These are phyloP conservation scores for Alternaria sp. DNA, from an alignment of 2,329 filamentous ascomycete genomes.

Conservation along the genomic window DNA sequence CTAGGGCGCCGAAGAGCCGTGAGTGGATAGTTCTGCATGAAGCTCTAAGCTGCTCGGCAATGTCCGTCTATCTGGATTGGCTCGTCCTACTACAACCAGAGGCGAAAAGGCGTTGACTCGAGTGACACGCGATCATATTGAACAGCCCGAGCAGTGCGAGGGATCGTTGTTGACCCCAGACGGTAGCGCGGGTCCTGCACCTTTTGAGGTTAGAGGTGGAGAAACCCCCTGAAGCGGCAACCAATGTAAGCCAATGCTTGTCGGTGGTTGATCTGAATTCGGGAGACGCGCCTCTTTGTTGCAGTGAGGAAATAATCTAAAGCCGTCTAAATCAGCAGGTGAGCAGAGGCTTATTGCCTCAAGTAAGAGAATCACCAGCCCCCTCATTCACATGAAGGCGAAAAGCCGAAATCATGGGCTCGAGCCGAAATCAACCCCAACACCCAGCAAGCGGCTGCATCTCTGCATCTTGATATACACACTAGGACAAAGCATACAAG, in stretches of 20 bases:
- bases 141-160: constrained; percentile 6
- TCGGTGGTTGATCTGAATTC: constrained; percentile 22
- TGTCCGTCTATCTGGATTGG: constrained; percentile 12
- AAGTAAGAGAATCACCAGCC: constrained; percentile 14
- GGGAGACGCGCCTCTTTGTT: constrained; percentile 19
- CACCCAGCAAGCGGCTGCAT: not conserved
- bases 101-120: constrained; percentile 3
- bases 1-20: constrained; percentile 10
- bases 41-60: constrained; percentile 8
- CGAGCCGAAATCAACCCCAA: not conserved
- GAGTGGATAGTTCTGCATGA: constrained; percentile 17
- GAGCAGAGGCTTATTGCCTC: constrained; percentile 20
- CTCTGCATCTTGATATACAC: not conserved
- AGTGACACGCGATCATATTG: constrained; percentile 11
- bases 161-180: constrained; percentile 12
- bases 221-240: constrained; percentile 4
- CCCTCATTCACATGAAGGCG: constrained; percentile 29
- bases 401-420: not conserved
- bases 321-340: constrained; percentile 23
- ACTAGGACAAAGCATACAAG: not conserved
- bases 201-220: constrained; percentile 12
- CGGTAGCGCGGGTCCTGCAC: constrained; percentile 1
- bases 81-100: constrained; percentile 6
- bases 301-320: constrained; percentile 13
- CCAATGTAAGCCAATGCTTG: constrained; percentile 21